Evolutionary conservation across 768 basidiomycete genomes (phyloP), one percentile per base, ranked within the genome.

Genomic region (Leccinellum rugosiceps): DNA sequence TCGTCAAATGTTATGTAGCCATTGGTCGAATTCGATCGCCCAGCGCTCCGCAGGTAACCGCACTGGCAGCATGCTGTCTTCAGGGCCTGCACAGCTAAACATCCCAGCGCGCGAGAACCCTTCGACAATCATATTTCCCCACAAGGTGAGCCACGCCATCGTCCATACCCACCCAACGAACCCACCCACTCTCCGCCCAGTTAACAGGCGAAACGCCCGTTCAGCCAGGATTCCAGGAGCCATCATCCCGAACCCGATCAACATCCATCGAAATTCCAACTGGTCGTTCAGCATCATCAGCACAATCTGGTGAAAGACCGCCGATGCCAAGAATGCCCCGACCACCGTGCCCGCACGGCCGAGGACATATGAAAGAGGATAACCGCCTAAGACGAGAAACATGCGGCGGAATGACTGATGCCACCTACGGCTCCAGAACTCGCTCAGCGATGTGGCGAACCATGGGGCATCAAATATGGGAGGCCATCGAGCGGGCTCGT

Each of bases 291-390:
- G 74, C 0, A 79, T 77, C 76, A 80, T 81, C 49, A 82, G 46
- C 6, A 78, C 77, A 6, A 79, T 46, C 54, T 82, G 74, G 58
- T 89, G 88, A 13, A 86, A 65, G 9, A 84, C 34, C 2, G 76
- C 85, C 0, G 87, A 88, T 4, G 79, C 65, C 1, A 81, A 57
- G 65, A 88, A 88, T 6, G 78, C 77, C 9, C 85, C 84, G 2
- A 88, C 41, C 2, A 87, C 70, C 1, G 69, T 73, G 2, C 81
- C 84, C 1, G 65, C 53, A 10, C 78, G 77, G 3, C 86, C 85
- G 17, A 80, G 62, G 11, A 84, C 41, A 30, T 68, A 57, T 21
- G 65, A 67, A 19, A 70, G 49, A 2, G 72, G 73, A 13, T 54
- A 55, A 3, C 65, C 65, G 13, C 76, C 78, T 6, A 73, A 26